Percentiles rank a stretch among this genome's conserved stretches.
Evolutionary conservation across 192 early-diverging fungal genomes (phyloP).

Genomic region (Pecoramyces ruminantium): DNA sequence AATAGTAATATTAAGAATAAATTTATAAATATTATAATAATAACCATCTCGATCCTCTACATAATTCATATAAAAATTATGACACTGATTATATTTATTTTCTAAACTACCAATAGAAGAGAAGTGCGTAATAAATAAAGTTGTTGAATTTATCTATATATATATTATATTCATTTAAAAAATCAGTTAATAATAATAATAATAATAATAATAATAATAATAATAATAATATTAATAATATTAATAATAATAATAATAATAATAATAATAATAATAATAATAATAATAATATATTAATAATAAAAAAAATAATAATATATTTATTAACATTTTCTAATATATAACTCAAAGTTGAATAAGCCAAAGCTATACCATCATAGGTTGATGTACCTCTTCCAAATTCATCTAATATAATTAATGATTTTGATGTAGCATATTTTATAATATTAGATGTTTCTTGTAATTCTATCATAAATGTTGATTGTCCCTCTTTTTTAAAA

Average conservation of each 20-base stretch:
- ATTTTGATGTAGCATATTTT: slow-evolving; percentile 32
- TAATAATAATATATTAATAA: too few species aligned
- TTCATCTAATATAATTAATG: slow-evolving; percentile 64
- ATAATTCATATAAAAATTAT: background rate
- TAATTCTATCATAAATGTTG: slow-evolving; percentile 5
- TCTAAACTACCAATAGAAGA: slow-evolving; percentile 35
- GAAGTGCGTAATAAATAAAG: slow-evolving; percentile 64
- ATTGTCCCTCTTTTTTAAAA: slow-evolving; percentile 5
- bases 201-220: too few species aligned
- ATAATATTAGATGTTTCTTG: slow-evolving; percentile 56
- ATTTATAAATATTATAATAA: too few species aligned
- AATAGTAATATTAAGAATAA: too few species aligned
- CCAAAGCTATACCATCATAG: slow-evolving; percentile 53
- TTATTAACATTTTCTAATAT: slow-evolving; percentile 22
- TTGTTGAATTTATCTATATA: slow-evolving; percentile 3
- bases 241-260: too few species aligned
- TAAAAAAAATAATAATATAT: too few species aligned
- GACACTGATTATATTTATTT: background rate
- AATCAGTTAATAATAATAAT: slow-evolving; percentile 19
- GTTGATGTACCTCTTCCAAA: slow-evolving; percentile 65
- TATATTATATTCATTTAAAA: background rate
- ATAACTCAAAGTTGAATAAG: slow-evolving; percentile 40
- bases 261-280: too few species aligned
- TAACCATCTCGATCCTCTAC: background rate
- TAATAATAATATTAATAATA: too few species aligned